A percentile compares a stretch with the other conserved stretches of the same genome.
phyloP scores from a whole-genome alignment of 2,329 filamentous ascomycete species.

The Aureobasidium sp. region DNA sequence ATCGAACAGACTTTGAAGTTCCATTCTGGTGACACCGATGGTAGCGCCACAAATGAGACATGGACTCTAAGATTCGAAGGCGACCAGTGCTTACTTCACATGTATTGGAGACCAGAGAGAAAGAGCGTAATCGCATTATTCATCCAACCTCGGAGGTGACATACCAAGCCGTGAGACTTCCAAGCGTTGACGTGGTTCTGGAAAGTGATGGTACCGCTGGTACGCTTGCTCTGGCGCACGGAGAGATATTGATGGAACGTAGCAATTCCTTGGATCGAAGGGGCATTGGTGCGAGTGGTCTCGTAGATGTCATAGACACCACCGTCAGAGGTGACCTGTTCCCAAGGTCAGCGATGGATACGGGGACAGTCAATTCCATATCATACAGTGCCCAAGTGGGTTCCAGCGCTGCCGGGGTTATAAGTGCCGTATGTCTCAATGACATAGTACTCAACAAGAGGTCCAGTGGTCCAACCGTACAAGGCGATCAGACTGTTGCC shows the following conservation, averaged over 20 bases:
- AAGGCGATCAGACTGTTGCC: slow-evolving; percentile 59
- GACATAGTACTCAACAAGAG: slow-evolving; percentile 67
- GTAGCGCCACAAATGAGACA: no score
- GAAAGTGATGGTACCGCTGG: slow-evolving; percentile 56
- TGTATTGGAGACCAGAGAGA: no score
- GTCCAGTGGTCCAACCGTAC: slow-evolving; percentile 61
- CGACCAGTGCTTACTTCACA: no score
- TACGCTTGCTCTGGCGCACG: slow-evolving; percentile 55
- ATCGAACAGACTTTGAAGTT: no score
- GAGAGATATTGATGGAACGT: slow-evolving; percentile 65
- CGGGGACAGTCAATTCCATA: no score
- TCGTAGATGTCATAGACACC: slow-evolving; percentile 59
- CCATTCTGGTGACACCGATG: no score
- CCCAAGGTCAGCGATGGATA: background rate
- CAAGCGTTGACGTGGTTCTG: slow-evolving; percentile 62
- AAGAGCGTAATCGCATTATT: no score
- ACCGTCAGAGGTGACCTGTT: slow-evolving; percentile 53
- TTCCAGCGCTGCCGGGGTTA: slow-evolving; percentile 44
- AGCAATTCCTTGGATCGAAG: slow-evolving; percentile 59
- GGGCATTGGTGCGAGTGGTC: slow-evolving; percentile 49
- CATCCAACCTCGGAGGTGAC: no score
- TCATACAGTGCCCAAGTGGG: slow-evolving; percentile 50
- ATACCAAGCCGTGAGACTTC: slow-evolving; percentile 50
- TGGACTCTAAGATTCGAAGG: no score
- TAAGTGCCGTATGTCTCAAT: slow-evolving; percentile 60